Evolutionary conservation across 2,329 filamentous ascomycete species (phyloP).

Genomic region (Penicillium sp.): DNA sequence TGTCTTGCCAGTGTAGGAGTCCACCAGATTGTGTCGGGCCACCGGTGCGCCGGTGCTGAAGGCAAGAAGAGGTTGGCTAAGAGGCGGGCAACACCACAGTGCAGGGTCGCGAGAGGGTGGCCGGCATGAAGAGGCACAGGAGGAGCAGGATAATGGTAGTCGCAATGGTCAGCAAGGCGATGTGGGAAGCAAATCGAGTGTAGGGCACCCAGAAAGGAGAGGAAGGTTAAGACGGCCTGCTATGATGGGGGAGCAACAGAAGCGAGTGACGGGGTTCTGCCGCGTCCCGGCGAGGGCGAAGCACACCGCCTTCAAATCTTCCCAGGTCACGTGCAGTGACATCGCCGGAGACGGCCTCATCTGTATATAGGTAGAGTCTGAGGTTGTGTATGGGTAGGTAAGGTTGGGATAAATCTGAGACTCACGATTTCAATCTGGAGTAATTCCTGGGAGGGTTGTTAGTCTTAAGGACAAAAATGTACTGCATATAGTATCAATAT

Average conservation of each 20-base stretch:
- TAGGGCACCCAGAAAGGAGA: constrained; percentile 10
- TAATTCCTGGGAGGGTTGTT: neutral
- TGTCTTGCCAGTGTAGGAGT: constrained; percentile 11
- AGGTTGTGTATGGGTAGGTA: neutral
- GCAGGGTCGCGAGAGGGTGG: constrained; percentile 28
- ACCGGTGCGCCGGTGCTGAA: constrained; percentile 21
- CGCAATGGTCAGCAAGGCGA: constrained; percentile 12
- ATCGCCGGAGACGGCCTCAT: constrained; percentile 14
- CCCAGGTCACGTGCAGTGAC: constrained; percentile 21
- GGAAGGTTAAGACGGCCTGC: constrained; percentile 17
- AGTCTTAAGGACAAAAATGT: neutral
- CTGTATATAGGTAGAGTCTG: neutral
- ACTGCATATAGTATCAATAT: neutral
- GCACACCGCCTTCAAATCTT: constrained; percentile 23
- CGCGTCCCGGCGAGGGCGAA: constrained; percentile 17
- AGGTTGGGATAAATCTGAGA: neutral
- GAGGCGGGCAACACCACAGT: constrained; percentile 33
- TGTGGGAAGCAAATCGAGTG: constrained; percentile 13
- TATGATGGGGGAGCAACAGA: constrained; percentile 26
- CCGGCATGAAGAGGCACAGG: constrained; percentile 29
- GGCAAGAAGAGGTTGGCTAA: constrained; percentile 28
- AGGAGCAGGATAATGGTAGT: constrained; percentile 9
- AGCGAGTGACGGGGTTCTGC: constrained; percentile 26
- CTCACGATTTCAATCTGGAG: neutral
- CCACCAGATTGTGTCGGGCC: constrained; percentile 10